Evolutionary conservation across 306 rosid species (phyloP).

Genomic region (Vigna mungo): DNA sequence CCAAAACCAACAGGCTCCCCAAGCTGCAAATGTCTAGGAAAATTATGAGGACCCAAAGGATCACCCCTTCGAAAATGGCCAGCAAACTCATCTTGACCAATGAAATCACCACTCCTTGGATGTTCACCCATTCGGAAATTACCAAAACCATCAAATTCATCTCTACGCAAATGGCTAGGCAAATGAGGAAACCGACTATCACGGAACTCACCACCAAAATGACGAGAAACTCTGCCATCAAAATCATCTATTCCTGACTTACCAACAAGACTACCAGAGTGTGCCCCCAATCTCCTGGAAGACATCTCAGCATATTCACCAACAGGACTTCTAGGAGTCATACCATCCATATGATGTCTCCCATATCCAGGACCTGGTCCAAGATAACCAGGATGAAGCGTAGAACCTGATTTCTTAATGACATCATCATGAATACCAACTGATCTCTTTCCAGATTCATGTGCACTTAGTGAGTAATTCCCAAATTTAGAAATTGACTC

Average conservation of each 20-base stretch:
- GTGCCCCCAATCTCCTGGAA: conserved; percentile 51
- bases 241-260: conserved; percentile 65
- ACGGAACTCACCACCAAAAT: conserved; percentile 74
- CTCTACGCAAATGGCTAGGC: conserved; percentile 69
- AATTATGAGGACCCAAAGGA: conserved; percentile 70
- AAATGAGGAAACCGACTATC: conserved; percentile 71
- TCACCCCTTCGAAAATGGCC: conserved; percentile 69
- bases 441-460: conserved; percentile 66
- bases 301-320: conserved; percentile 68
- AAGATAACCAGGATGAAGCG: conserved; percentile 60
- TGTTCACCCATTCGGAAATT: conserved; percentile 73
- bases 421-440: conserved; percentile 60
- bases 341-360: conserved; percentile 64
- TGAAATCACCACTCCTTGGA: conserved; percentile 65
- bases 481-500: conserved; percentile 66
- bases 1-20: conserved; percentile 79
- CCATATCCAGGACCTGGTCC: conserved; percentile 67
- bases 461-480: conserved; percentile 58
- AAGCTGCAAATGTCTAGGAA: conserved; percentile 65
- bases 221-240: conserved; percentile 74
- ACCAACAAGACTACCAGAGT: conserved; percentile 61
- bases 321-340: conserved; percentile 70
- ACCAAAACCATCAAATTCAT: conserved; percentile 79
- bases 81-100: conserved; percentile 66
- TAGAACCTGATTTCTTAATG: conserved; percentile 57